Base-by-base conservation (phyloP, 805 yeast species). In the Monosporozyma siamensis region DNA sequence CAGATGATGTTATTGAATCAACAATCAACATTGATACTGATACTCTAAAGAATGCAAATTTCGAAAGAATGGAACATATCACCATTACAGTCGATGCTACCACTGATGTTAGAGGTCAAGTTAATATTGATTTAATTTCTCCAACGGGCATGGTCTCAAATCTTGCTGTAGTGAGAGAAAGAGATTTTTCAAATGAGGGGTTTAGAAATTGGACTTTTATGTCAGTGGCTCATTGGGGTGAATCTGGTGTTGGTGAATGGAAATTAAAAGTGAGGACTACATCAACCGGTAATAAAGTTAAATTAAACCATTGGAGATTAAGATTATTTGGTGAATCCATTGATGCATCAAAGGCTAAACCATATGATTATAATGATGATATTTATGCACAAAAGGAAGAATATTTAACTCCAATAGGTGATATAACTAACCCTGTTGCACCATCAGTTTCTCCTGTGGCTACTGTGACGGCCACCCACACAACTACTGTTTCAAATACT, bases 181-280 rank as follows among this genome's bases (percentile, higher is more conserved):
- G 63, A 15, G 98, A 92, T 61, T 49, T 44, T 7, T 69, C 78
- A 5, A 48, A 51, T 2, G 67, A 58, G 1, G 95, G 95, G 0
- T 82, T 86, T 49, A 52, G 58, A 4, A 70, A 82, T 51, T 92
- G 98, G 98, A 83, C 85, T 1, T 92, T 92, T 57, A 86, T 89
- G 86, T 75, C 90, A 9, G 97, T 92, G n/a, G 97, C 95, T 1
- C 97, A 92, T 60, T 92, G 97, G 97, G 96, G 96, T 31, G 97
- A 90, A 60, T 89, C 82, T 52, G 90, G 89, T 2, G 63, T 63
- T 21, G 99, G 99, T 9, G 77, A 73, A 4, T 92, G 98, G 98
- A 77, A 63, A 29, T 53, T 92, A 15, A 76, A 71, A 49, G 89
- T 89, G 2, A 55, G 59, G n/a, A 72, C 74, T 39, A 63, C 65